Conservation (phyloP, 1,139 yeast genomes). For the Ogataea hybrid region DNA sequence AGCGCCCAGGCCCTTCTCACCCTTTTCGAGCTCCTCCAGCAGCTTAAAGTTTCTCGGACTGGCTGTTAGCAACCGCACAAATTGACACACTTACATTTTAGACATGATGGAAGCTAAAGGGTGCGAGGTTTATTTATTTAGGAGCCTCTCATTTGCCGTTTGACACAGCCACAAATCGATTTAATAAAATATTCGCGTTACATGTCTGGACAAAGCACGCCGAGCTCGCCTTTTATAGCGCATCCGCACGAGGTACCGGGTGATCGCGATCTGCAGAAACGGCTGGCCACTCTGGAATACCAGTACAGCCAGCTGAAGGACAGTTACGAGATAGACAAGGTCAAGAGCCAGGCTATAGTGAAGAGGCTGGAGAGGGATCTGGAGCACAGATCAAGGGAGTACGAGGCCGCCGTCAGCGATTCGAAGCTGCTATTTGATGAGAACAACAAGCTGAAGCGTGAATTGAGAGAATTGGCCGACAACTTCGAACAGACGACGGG, state of each 20-base stretch:
- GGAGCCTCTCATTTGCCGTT: conserved; percentile 3
- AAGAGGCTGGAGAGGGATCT: conserved; percentile 2
- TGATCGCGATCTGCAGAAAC: conserved; percentile 17
- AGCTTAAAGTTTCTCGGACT: conserved; percentile 91
- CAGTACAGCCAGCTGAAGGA: conserved; percentile 19
- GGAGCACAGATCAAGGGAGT: conserved; percentile 13
- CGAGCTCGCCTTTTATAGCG: conserved; percentile 49
- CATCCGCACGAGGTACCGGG: conserved; percentile 32
- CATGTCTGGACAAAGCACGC: conserved; percentile 26
- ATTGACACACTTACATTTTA: conserved; percentile 35
- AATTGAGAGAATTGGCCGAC: conserved; percentile 21
- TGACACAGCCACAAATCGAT: conserved; percentile 5
- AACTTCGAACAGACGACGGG: conserved; percentile 18
- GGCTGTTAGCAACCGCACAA: not conserved
- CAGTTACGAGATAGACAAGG: conserved; percentile 2
- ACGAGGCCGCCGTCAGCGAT: conserved; percentile 36
- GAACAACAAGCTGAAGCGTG: conserved; percentile 28
- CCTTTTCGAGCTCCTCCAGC: conserved; percentile 94
- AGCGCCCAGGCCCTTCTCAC: conserved; percentile 96
- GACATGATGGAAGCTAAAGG: conserved; percentile 34
- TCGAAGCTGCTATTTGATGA: conserved; percentile 42
- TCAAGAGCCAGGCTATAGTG: not conserved
- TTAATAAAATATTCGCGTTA: conserved; percentile 1
- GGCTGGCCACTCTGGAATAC: conserved; percentile 32
- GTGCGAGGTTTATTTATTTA: conserved; percentile 1